phyloP scores from a whole-genome alignment of 2,329 filamentous ascomycete genomes.

The Onygenales sp. region DNA sequence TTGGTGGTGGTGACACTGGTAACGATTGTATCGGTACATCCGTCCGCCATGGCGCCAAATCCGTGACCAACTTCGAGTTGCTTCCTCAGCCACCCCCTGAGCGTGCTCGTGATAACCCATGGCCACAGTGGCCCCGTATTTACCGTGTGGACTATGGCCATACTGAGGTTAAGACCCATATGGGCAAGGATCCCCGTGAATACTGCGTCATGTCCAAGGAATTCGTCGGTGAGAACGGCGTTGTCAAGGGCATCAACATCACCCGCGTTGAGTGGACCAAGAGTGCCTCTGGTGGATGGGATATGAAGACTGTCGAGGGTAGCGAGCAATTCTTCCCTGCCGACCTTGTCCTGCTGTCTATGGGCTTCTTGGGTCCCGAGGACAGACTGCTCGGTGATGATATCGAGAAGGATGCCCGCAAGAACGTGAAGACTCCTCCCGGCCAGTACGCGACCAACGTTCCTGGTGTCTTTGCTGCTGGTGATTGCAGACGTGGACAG shows the following conservation, averaged over 20 bases:
- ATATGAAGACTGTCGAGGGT: slow-evolving; percentile 95
- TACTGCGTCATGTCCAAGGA: slow-evolving; percentile 98
- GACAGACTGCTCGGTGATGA: slow-evolving; percentile 77
- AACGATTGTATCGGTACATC: slow-evolving; percentile 98
- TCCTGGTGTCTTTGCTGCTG: slow-evolving; percentile 82
- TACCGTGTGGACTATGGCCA: slow-evolving; percentile 99
- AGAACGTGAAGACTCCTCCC: slow-evolving; percentile 89
- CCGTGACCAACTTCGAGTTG: slow-evolving; percentile 92
- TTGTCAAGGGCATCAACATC: slow-evolving; percentile 92
- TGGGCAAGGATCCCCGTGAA: slow-evolving; percentile 90
- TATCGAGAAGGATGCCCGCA: slow-evolving; percentile 82
- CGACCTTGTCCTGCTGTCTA: slow-evolving; percentile 85
- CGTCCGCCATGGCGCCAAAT: slow-evolving; percentile 89
- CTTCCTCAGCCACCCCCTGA: slow-evolving; percentile 84
- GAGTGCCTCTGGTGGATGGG: slow-evolving; percentile 80
- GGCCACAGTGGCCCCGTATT: slow-evolving; percentile 96
- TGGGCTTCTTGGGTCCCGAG: slow-evolving; percentile 95
- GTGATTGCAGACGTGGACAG: slow-evolving; percentile 90
- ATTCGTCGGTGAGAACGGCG: slow-evolving; percentile 79
- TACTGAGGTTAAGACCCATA: slow-evolving; percentile 89
- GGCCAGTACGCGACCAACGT: slow-evolving; percentile 85
- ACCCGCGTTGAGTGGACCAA: slow-evolving; percentile 94
- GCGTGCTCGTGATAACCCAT: slow-evolving; percentile 89
- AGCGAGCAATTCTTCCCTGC: slow-evolving; percentile 95
- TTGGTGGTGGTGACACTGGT: slow-evolving; percentile 94